Conservation (phyloP, 1,284 basidiomycete species). For the Ceratobasidium sp. region DNA sequence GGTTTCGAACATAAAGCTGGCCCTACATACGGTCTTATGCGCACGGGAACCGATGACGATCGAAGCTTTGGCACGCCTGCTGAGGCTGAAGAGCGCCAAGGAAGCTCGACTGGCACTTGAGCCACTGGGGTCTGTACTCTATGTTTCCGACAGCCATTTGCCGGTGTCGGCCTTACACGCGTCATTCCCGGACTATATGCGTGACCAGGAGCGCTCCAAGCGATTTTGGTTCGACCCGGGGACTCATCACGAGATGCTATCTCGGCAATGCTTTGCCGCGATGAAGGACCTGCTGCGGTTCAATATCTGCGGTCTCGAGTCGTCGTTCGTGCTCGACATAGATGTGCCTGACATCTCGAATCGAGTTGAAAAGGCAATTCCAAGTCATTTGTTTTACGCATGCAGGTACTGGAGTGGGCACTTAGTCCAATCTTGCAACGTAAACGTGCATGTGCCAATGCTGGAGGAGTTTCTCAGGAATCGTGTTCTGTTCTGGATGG, state of each 20-base stretch:
- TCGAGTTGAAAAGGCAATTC: background rate
- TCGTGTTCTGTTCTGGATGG: constrained; percentile 23
- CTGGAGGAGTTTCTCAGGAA: background rate
- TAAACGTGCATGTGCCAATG: background rate
- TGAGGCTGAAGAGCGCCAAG: background rate
- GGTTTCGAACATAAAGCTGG: background rate
- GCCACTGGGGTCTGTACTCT: background rate
- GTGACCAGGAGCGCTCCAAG: background rate
- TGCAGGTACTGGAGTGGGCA: constrained; percentile 25
- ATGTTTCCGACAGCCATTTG: background rate
- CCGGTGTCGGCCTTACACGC: constrained; percentile 19
- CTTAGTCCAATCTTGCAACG: background rate
- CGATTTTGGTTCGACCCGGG: background rate
- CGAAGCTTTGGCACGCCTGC: background rate
- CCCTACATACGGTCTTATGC: constrained; percentile 18
- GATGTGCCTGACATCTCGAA: background rate
- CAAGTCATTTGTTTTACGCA: background rate
- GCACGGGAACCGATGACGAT: background rate
- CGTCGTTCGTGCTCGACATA: constrained; percentile 9
- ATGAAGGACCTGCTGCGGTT: constrained; percentile 10
- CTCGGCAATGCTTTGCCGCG: constrained; percentile 12
- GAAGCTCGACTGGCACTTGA: background rate
- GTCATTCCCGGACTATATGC: constrained; percentile 34
- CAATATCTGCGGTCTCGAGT: constrained; percentile 16
- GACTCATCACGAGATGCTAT: background rate